Percentiles rank a stretch among this genome's conserved stretches.
phyloP scores from a whole-genome alignment of 768 basidiomycete species.

The Scleroderma citrinum region DNA sequence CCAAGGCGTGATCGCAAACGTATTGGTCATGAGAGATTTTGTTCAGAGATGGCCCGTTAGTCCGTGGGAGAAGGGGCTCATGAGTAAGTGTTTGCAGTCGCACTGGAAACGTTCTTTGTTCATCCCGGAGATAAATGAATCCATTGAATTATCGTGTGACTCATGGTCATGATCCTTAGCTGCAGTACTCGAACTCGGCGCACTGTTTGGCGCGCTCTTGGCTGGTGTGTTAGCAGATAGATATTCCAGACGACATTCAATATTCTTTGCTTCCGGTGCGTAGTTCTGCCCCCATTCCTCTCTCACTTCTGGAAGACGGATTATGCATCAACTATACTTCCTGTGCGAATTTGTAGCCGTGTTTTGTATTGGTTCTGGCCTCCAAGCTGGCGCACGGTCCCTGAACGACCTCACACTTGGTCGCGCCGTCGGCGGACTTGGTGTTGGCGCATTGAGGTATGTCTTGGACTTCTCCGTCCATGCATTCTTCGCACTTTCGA shows the following conservation, averaged over 20 bases:
- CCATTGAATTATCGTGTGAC: background rate
- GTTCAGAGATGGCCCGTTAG: conserved; percentile 60
- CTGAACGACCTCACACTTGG: conserved; percentile 59
- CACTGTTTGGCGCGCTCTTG: conserved; percentile 65
- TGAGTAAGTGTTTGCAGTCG: conserved; percentile 46
- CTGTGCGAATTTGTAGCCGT: conserved; percentile 36
- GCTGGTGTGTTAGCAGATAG: conserved; percentile 66
- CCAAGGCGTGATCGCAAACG: conserved; percentile 82
- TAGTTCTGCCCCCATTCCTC: background rate
- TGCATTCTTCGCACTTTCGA: background rate
- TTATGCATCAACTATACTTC: background rate
- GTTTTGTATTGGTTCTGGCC: conserved; percentile 65
- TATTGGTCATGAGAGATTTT: conserved; percentile 80
- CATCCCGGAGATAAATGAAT: background rate
- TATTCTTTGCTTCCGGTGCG: conserved; percentile 64
- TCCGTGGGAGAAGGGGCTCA: conserved; percentile 66
- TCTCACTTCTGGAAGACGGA: background rate
- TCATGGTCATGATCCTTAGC: conserved; percentile 35
- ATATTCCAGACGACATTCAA: conserved; percentile 61
- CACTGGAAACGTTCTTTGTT: conserved; percentile 16
- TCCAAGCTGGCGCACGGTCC: conserved; percentile 58
- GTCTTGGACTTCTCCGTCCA: background rate
- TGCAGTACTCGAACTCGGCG: conserved; percentile 72
- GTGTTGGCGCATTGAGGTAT: conserved; percentile 72
- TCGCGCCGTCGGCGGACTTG: conserved; percentile 70